Evolutionary conservation across 2,329 filamentous ascomycete genomes (phyloP), one percentile per base, ranked within the genome.

Genomic region (Zasmidium citrigriseum): DNA sequence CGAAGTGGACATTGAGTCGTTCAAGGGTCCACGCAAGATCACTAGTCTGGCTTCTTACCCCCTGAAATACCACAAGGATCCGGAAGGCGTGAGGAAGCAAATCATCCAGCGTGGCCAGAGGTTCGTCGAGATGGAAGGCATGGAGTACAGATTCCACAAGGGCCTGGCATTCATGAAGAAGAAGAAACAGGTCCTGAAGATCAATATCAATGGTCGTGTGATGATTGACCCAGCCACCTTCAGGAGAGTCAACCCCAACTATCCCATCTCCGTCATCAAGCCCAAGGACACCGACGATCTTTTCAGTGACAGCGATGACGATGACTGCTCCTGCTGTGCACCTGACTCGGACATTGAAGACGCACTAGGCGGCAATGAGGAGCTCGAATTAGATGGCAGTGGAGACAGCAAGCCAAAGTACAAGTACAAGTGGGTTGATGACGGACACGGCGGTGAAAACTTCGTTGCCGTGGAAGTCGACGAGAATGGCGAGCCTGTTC

Each of bases 181-280:
- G 73, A 91, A 91, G 78, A 88, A 88, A 67, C 78, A 82, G 58
- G 78, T 90, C 14, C 78, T 89, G 70, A 93, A 91, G 72, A 88
- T 96, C 74, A 91, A 91, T 69, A 88, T 96, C 72, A 91, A 92
- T 62, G 89, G 91, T 18, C 87, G 93, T 25, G 83, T 96, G 62
- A 96, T 96, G 91, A 81, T 96, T 22, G 93, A 96, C 69, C 86
- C 91, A 0, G 86, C 86, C 2, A 90, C 89, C 45, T 92, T 96
- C 75, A 86, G 91, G 9, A 85, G 90, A 29, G 90, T 93, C 72
- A 90, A 95, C 65, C 90, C 92, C 1, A 96, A 96, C 71, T 96
- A 96, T 65, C 84, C 84, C 0, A 85, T 93, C 66, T 90, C 89
- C 21, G 81, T 84, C 1, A 86, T 96, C 55, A 87, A 88, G 51